Conservation (phyloP, 192 early-diverging fungal genomes). For the Fimicolochytrium jonesii region DNA sequence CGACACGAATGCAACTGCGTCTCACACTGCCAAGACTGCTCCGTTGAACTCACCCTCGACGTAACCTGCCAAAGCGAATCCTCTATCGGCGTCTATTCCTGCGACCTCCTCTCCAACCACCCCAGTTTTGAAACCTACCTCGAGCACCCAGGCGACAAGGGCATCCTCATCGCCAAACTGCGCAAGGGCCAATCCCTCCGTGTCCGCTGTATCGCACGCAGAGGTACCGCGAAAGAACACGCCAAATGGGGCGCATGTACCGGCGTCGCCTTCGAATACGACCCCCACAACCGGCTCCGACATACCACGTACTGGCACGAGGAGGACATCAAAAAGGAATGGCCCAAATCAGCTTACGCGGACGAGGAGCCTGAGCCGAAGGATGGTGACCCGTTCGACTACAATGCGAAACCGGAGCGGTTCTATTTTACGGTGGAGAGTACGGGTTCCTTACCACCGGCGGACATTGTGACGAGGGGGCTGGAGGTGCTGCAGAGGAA, state of each 20-base stretch:
- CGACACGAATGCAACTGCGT: constrained; percentile 56
- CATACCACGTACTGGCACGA: constrained; percentile 95
- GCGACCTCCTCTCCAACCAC: constrained; percentile 64
- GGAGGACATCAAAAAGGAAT: constrained; percentile 76
- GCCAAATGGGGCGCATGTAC: constrained; percentile 94
- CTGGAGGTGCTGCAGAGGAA: constrained; percentile 40
- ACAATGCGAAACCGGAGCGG: constrained; percentile 47
- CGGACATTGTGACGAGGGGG: constrained; percentile 36
- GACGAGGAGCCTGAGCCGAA: constrained; percentile 31
- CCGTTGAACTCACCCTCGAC: constrained; percentile 82
- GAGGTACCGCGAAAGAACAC: constrained; percentile 96
- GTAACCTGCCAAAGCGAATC: constrained; percentile 76
- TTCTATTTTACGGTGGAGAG: constrained; percentile 53
- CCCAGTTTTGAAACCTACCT: constrained; percentile 24
- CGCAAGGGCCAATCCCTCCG: constrained; percentile 89
- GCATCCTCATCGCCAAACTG: constrained; percentile 83
- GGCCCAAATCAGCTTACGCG: constrained; percentile 55
- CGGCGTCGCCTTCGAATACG: constrained; percentile 92
- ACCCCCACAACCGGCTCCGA: constrained; percentile 89
- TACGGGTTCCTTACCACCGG: constrained; percentile 45
- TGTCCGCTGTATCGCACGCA: constrained; percentile 88
- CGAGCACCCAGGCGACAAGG: constrained; percentile 54
- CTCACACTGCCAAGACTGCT: constrained; percentile 84
- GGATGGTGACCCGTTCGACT: constrained; percentile 48
- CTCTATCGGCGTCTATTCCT: constrained; percentile 77